Base-by-base conservation (phyloP, 139 green algal species). In the Haematococcus lacustris region DNA sequence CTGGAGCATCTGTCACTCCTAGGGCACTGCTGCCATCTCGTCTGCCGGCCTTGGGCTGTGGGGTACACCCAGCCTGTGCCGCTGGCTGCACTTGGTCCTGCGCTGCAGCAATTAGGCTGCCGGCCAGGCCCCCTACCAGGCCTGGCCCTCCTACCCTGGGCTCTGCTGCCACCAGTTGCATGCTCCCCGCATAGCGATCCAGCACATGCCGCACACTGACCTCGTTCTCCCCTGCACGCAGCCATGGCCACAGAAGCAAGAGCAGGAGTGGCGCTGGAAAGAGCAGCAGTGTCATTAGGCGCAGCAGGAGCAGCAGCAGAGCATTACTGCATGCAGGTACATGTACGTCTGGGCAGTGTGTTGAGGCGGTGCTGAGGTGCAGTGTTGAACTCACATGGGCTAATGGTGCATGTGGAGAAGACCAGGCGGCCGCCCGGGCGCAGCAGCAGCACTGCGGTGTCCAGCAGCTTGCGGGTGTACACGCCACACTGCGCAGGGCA, bases 201-300 rank as follows among this genome's bases (percentile, higher is more conserved):
- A 98, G 87, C 26, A 91, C 64, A 47, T 88, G 96, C 0, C 89
- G 78, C 51, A 98, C 91, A 66, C 93, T 92, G 63, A 74, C 87
- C 81, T 98, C 93, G 72, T 98, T 98, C 80, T 98, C 93, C 25
- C 79, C 87, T 93, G 79, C 65, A 71, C n/a, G n/a, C n/a, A n/a
- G n/a, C n/a, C n/a, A 41, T 39, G 34, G 7, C 25, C 62, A 25
- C 28, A 41, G 13, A 43, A 3, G 6, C 28, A 41, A 28, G 4
- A 9, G 25, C 40, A 33, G 62, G 3, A 43, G 3, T 6, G 7
- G 33, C 30, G 28, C 30, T 35, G 53, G 30, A 26, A 9, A 35
- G 53, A 21, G 53, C 23, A 64, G 53, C 13, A 57, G 21, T 57
- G 13, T 57, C 47, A 57, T 28, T 28, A 13, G 21, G 47, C 21